Base-by-base conservation (phyloP, 108 stramenopile genomes). In the Discostella stelligeroides region DNA sequence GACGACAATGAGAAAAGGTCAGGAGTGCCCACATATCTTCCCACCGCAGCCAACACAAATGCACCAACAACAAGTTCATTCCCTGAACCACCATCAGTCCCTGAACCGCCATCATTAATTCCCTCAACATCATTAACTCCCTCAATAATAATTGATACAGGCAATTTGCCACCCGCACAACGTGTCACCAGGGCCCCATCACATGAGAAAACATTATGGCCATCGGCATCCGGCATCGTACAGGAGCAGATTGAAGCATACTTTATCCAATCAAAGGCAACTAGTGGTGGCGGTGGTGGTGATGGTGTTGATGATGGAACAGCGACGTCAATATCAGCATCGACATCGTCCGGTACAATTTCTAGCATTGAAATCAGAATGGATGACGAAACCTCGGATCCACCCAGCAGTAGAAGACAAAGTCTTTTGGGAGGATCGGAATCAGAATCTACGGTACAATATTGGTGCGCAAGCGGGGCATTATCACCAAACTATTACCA, bases 401-500 rank as follows among this genome's bases (percentile, higher is more conserved):
- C 67, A 18, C 28, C 27, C 4, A 57, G 14, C 15, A 3, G 10
- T 7, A 7, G 7, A 23, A 24, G 13, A 25, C 42, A 8, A 42
- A 61, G 20, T 40, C 37, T 42, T 39, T 2, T 20, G 9, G 57
- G 7, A 15, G 57, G 7, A 15, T 11, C 25, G 4, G 7, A 28
- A 28, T 38, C 57, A 15, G n/a, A 10, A 58, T 14, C 28, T 58
- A 34, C 14, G 6, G 24, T 41, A 13, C n/a, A n/a, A n/a, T 65
- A 55, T 34, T 78, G 76, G 76, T 78, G 76, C 46, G 60, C 51
- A 43, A 60, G 69, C n/a, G 76, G 76, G 24, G 76, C 76, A 2
- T 58, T 78, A 15, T 67, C 76, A 9, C 76, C 76, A 34, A 69
- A 70, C 58, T 71, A 78, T 48, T 78, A 70, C 37, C 76, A 70